These are phyloP conservation scores for Floccularia luteovirens DNA, from an alignment of 768 basidiomycete genomes.

Conservation along the genomic window DNA sequence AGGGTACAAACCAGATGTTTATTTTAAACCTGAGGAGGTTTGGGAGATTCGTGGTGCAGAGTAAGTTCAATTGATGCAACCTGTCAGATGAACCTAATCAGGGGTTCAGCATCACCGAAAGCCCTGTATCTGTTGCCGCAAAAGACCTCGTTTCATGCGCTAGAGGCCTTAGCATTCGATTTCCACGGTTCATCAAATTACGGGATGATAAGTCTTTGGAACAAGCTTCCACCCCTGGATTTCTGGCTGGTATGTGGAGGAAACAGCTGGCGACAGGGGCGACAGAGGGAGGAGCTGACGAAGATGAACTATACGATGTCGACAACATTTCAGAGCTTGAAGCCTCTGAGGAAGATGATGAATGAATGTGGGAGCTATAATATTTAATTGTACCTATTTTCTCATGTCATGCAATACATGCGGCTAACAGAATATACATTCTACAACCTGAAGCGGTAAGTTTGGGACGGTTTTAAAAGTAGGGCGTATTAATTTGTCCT, in stretches of 20 bases:
- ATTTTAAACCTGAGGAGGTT: constrained; percentile 66
- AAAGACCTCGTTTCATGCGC: constrained; percentile 40
- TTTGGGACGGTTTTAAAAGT: too few species aligned
- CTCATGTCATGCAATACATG: too few species aligned
- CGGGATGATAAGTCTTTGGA: constrained; percentile 71
- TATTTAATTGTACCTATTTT: too few species aligned
- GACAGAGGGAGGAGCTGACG: constrained; percentile 33
- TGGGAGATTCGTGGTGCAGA: constrained; percentile 88
- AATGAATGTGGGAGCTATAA: too few species aligned
- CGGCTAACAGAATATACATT: too few species aligned
- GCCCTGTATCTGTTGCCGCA: constrained; percentile 81
- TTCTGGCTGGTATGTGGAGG: constrained; percentile 63
- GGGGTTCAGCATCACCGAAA: constrained; percentile 60
- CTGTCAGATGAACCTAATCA: background rate
- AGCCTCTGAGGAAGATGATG: background rate
- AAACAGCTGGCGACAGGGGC: constrained; percentile 43
- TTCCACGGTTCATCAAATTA: constrained; percentile 76
- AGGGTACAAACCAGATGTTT: constrained; percentile 62
- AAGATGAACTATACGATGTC: constrained; percentile 54
- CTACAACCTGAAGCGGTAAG: too few species aligned
- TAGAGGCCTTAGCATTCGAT: constrained; percentile 77
- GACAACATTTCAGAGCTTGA: constrained; percentile 19
- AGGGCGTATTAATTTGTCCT: too few species aligned
- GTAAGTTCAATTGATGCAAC: constrained; percentile 23
- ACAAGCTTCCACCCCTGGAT: constrained; percentile 63